Conservation (phyloP, 441 rosid genomes). For the Erysimum pusillum region DNA sequence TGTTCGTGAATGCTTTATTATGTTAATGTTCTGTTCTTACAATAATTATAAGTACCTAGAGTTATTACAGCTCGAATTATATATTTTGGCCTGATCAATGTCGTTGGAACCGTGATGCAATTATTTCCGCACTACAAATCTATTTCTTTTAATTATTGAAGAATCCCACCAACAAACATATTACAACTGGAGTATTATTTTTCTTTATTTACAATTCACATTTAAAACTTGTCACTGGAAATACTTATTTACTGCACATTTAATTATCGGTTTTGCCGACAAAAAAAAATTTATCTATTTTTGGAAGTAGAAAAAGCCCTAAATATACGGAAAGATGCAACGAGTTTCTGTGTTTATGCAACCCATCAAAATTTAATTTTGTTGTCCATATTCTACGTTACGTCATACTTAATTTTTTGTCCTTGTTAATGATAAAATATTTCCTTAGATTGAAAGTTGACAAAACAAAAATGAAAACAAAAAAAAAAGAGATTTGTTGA, state of each 20-base stretch:
- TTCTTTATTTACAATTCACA: not conserved
- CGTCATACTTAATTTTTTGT: slow-evolving; percentile 17
- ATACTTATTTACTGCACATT: not conserved
- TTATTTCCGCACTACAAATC: slow-evolving; percentile 2
- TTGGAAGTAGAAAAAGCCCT: not conserved
- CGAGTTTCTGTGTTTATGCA: slow-evolving; percentile 2
- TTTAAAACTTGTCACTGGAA: not conserved
- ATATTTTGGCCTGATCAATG: slow-evolving; percentile 10
- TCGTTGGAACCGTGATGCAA: slow-evolving; percentile 25
- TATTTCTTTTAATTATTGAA: not conserved
- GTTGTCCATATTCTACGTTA: slow-evolving; percentile 17
- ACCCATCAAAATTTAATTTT: not conserved
- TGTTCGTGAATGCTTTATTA: not conserved
- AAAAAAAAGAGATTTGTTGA: slow-evolving; percentile 19
- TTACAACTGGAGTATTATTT: not conserved
- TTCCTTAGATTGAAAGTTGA: slow-evolving; percentile 15
- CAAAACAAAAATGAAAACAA: not conserved
- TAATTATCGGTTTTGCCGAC: not conserved
- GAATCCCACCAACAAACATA: slow-evolving; percentile 27
- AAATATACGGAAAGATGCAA: not conserved
- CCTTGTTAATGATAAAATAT: not conserved
- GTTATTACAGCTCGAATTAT: slow-evolving; percentile 11
- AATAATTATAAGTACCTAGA: not conserved
- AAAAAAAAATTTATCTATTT: not conserved
- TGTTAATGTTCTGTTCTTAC: not conserved